A percentile compares a stretch with the other conserved stretches of the same genome.
phyloP scores from a whole-genome alignment of 768 basidiomycete species.

The Mycena polygramma region DNA sequence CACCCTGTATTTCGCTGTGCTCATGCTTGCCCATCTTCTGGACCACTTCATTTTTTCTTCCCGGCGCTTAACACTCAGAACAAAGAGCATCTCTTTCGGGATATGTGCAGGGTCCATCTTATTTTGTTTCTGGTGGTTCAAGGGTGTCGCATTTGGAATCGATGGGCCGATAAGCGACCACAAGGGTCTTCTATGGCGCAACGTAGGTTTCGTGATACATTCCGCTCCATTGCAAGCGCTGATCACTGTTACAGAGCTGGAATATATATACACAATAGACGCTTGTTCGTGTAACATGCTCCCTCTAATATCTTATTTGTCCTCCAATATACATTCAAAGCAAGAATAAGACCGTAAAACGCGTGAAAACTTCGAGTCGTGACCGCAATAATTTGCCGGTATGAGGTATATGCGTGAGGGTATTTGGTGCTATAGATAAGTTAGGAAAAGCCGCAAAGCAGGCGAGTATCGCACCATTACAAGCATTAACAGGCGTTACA shows the following conservation, averaged over 20 bases:
- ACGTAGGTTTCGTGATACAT: constrained; percentile 52
- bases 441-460: neutral
- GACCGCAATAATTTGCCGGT: constrained; percentile 26
- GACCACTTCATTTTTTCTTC: constrained; percentile 95
- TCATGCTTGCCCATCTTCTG: constrained; percentile 91
- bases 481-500: constrained; percentile 13
- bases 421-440: constrained; percentile 30
- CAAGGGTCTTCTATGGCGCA: constrained; percentile 85
- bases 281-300: constrained; percentile 20
- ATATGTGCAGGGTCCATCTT: constrained; percentile 71
- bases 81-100: constrained; percentile 82
- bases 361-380: constrained; percentile 30
- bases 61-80: constrained; percentile 67
- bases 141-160: constrained; percentile 89
- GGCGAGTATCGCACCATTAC: constrained; percentile 15
- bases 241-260: constrained; percentile 32
- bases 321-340: constrained; percentile 28
- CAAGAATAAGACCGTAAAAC: constrained; percentile 17
- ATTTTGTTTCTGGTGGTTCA: constrained; percentile 96
- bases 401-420: constrained; percentile 37
- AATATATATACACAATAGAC: constrained; percentile 41
- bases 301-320: constrained; percentile 38
- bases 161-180: constrained; percentile 88
- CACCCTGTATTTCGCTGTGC: constrained; percentile 95
- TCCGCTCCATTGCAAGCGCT: constrained; percentile 3